Percentiles rank a stretch among this genome's conserved stretches.
These are phyloP conservation scores for Globisporangium nunn DNA, from an alignment of 352 stramenopile species.

Conservation along the genomic window DNA sequence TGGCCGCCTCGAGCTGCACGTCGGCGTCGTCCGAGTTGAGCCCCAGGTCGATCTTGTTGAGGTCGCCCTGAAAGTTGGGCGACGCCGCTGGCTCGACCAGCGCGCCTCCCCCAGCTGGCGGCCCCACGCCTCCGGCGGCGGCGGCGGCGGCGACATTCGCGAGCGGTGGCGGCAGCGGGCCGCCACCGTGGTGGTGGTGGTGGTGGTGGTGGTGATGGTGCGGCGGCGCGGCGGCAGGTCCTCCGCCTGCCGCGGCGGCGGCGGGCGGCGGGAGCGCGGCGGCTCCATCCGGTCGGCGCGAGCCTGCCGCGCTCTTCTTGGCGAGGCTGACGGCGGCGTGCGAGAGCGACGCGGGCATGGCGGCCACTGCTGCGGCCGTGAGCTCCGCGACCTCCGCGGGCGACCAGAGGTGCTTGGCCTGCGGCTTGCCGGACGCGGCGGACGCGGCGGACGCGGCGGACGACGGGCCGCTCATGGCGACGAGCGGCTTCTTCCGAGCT, in stretches of 20 bases:
- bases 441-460: not conserved
- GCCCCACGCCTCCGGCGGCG: not conserved
- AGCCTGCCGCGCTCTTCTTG: conserved; percentile 45
- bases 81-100: conserved; percentile 34
- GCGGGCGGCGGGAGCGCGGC: conserved; percentile 14
- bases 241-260: not conserved
- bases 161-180: conserved; percentile 18
- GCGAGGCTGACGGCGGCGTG: conserved; percentile 31
- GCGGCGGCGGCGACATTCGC: not conserved
- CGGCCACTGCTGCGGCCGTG: conserved; percentile 61
- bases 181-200: conserved; percentile 22
- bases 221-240: not conserved
- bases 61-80: conserved; percentile 65
- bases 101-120: not conserved
- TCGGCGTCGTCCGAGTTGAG: conserved; percentile 79
- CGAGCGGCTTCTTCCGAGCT: too few relatives aligned
- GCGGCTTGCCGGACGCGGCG: conserved; percentile 18
- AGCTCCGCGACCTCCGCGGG: conserved; percentile 71
- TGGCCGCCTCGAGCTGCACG: conserved; percentile 77
- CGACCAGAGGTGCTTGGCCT: conserved; percentile 63
- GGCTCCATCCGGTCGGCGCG: conserved; percentile 60
- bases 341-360: conserved; percentile 54
- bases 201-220: conserved; percentile 29
- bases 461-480: conserved; percentile 32
- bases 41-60: conserved; percentile 76